These are phyloP conservation scores for Climacium dendroides DNA, from an alignment of 225 moss, liverwort and hornwort species.

Conservation along the genomic window DNA sequence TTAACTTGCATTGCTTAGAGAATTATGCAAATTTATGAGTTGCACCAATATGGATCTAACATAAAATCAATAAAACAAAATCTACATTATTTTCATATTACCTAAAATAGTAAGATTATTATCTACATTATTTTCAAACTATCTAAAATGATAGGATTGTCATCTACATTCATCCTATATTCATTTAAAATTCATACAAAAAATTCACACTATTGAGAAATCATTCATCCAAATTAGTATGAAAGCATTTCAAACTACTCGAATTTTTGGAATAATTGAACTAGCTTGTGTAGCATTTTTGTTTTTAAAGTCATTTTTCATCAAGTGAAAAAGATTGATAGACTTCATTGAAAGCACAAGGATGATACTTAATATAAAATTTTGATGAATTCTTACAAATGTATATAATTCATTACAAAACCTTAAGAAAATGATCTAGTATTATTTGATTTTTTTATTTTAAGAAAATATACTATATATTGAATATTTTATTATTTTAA, in stretches of 20 bases:
- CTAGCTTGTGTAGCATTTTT: not conserved
- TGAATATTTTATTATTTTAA: not conserved
- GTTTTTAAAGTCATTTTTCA: not conserved
- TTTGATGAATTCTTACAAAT: not conserved
- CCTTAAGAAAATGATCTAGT: too few relatives aligned
- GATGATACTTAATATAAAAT: not conserved
- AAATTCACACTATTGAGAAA: not conserved
- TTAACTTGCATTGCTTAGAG: not conserved
- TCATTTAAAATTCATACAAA: not conserved
- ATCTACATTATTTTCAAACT: not conserved
- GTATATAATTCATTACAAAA: too few relatives aligned
- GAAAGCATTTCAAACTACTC: not conserved
- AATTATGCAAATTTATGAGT: not conserved
- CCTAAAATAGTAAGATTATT: not conserved
- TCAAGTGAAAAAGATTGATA: not conserved
- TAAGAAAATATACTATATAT: not conserved
- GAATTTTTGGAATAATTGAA: not conserved
- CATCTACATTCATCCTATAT: not conserved
- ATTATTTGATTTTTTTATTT: too few relatives aligned
- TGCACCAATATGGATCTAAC: not conserved
- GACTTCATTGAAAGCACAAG: not conserved
- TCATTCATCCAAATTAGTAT: not conserved
- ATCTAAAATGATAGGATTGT: not conserved
- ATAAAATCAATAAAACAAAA: not conserved
- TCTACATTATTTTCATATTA: not conserved